phyloP scores from a whole-genome alignment of 495 filamentous ascomycete species.

The Sordaria brevicollis region DNA sequence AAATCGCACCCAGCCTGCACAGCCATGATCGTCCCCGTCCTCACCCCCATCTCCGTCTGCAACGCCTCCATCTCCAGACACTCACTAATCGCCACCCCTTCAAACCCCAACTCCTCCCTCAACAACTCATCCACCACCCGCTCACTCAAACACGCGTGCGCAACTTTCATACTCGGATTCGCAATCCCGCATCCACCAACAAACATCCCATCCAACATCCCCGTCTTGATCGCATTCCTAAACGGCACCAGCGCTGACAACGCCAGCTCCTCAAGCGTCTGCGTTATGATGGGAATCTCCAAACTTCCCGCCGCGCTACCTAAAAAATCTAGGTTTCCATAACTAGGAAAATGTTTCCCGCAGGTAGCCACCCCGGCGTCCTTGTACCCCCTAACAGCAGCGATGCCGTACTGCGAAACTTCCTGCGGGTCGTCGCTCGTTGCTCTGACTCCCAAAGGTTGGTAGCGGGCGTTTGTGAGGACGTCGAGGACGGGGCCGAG shows the following conservation, averaged over 20 bases:
- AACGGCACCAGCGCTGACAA: conserved; percentile 78
- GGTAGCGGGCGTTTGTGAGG: conserved; percentile 76
- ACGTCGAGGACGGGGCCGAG: conserved; percentile 87
- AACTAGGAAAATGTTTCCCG: conserved; percentile 89
- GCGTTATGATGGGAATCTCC: conserved; percentile 85
- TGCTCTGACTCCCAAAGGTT: conserved; percentile 75
- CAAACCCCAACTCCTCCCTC: conserved; percentile 69
- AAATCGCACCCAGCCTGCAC: conserved; percentile 87
- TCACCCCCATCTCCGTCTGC: conserved; percentile 84
- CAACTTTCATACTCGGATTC: conserved; percentile 77
- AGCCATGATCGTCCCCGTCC: conserved; percentile 86
- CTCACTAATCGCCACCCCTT: conserved; percentile 81
- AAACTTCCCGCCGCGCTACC: conserved; percentile 69
- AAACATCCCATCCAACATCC: conserved; percentile 79
- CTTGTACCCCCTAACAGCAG: conserved; percentile 81
- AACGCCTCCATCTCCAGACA: conserved; percentile 94
- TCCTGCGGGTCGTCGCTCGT: conserved; percentile 82
- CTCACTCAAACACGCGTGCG: conserved; percentile 84
- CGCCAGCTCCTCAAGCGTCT: conserved; percentile 78
- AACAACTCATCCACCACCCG: conserved; percentile 82
- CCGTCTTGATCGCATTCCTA: conserved; percentile 71
- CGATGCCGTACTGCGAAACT: conserved; percentile 76
- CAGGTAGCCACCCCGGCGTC: conserved; percentile 75
- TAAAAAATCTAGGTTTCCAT: conserved; percentile 85
- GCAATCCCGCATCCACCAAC: conserved; percentile 82